These are phyloP conservation scores for Hibiscus trionum DNA, from an alignment of 345 rosid species.

Conservation along the genomic window DNA sequence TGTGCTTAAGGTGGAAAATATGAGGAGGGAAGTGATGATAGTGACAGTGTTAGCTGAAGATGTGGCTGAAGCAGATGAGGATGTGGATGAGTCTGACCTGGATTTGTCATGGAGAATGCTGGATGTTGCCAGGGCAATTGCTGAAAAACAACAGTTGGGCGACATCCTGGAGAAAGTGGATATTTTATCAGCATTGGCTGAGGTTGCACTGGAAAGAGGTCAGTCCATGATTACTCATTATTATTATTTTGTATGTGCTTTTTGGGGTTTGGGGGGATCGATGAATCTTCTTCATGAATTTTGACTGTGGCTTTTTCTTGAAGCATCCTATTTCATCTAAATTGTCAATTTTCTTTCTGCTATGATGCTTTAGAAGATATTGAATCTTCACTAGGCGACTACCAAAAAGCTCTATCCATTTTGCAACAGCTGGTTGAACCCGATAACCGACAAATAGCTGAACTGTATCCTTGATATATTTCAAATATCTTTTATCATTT, in stretches of 20 bases:
- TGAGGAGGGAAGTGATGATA: too few relatives aligned
- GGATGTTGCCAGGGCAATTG: too few relatives aligned
- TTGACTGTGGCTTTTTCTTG: neutral
- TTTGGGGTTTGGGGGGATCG: neutral
- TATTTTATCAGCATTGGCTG: constrained; percentile 70
- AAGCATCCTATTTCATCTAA: neutral
- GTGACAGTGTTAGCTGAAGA: too few relatives aligned
- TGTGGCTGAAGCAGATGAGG: too few relatives aligned
- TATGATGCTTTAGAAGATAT: constrained; percentile 60
- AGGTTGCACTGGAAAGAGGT: constrained; percentile 93
- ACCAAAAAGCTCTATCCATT: constrained; percentile 66
- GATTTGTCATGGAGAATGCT: too few relatives aligned
- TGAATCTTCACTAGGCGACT: constrained; percentile 85
- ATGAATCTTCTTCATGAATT: neutral
- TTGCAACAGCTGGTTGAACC: constrained; percentile 78
- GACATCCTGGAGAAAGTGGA: constrained; percentile 83
- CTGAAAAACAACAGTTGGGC: constrained; percentile 49
- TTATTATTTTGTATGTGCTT: neutral
- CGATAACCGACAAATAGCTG: constrained; percentile 77
- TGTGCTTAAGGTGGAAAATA: too few relatives aligned
- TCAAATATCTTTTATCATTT: neutral
- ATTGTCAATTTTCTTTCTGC: constrained; percentile 5
- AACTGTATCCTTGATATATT: constrained; percentile 69
- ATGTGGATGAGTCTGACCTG: too few relatives aligned
- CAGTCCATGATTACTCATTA: constrained; percentile 8